These are phyloP conservation scores for Cicer cuneatum DNA, from an alignment of 306 rosid species.

Conservation along the genomic window DNA sequence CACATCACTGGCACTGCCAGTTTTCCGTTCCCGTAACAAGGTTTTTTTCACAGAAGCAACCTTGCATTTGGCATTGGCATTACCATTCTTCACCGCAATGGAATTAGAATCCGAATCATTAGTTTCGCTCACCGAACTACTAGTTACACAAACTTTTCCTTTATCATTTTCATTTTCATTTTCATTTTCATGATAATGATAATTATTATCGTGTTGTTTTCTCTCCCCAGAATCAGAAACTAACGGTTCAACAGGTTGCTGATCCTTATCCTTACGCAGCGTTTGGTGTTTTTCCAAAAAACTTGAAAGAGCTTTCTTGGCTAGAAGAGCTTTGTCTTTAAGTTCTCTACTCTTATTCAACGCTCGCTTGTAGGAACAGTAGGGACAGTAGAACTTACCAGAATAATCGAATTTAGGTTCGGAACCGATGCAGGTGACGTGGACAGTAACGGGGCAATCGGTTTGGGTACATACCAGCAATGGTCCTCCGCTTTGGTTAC, in stretches of 20 bases:
- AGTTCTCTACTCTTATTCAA: conserved; percentile 35
- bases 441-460: conserved; percentile 65
- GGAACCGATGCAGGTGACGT: conserved; percentile 57
- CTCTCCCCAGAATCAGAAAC: not conserved
- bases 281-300: conserved; percentile 47
- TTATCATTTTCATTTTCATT: conserved; percentile 24
- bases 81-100: not conserved
- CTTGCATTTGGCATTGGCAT: not conserved
- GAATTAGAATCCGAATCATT: conserved; percentile 39
- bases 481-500: conserved; percentile 47
- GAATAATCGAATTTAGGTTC: conserved; percentile 61
- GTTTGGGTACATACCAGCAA: conserved; percentile 58
- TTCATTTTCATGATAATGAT: not conserved
- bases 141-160: conserved; percentile 29
- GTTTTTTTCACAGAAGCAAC: conserved; percentile 13
- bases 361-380: conserved; percentile 62
- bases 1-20: not conserved
- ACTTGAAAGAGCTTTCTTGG: conserved; percentile 53
- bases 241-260: not conserved
- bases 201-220: not conserved
- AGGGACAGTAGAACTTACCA: conserved; percentile 70
- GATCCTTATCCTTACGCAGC: not conserved
- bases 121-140: conserved; percentile 50
- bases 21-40: not conserved
- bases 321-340: conserved; percentile 50